Percentiles rank a stretch among this genome's conserved stretches.
Conservation (phyloP, 140 eudicot genomes). For the Erigeron philadelphicus region DNA sequence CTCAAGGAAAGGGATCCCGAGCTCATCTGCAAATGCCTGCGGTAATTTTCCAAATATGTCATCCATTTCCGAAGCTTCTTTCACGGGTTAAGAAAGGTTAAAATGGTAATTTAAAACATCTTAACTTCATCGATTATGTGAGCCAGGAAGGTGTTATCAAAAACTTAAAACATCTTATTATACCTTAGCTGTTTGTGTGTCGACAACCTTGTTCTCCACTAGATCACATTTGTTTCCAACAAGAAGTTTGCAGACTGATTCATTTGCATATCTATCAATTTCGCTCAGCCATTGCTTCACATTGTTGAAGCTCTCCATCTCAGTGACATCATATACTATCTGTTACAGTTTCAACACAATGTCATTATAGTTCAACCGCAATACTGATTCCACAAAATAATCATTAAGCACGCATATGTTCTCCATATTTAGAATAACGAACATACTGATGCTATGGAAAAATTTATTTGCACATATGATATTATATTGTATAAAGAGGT, state of each 20-base stretch:
- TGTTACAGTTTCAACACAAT: constrained; percentile 29
- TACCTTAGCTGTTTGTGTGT: constrained; percentile 84
- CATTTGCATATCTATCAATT: constrained; percentile 96
- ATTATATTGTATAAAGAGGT: neutral
- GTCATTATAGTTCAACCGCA: neutral
- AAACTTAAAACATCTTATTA: neutral
- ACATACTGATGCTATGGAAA: neutral
- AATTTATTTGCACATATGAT: neutral
- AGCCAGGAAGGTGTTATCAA: too few species aligned
- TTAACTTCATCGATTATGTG: neutral
- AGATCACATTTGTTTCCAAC: constrained; percentile 98
- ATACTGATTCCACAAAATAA: neutral
- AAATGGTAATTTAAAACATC: constrained; percentile 2
- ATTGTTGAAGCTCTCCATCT: constrained; percentile 97
- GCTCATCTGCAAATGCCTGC: constrained; percentile 97
- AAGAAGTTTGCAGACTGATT: constrained; percentile 90
- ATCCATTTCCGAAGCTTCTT: neutral
- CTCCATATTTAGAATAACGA: neutral
- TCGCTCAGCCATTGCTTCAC: constrained; percentile 96
- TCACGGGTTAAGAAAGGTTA: neutral
- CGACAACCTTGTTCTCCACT: constrained; percentile 87
- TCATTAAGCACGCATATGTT: neutral
- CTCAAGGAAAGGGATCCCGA: constrained; percentile 93
- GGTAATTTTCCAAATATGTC: neutral
- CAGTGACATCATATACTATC: constrained; percentile 96